Evolutionary conservation across 2,329 filamentous ascomycete genomes (phyloP), one percentile per base, ranked within the genome.

Genomic region (Amylocarpus encephaloides): DNA sequence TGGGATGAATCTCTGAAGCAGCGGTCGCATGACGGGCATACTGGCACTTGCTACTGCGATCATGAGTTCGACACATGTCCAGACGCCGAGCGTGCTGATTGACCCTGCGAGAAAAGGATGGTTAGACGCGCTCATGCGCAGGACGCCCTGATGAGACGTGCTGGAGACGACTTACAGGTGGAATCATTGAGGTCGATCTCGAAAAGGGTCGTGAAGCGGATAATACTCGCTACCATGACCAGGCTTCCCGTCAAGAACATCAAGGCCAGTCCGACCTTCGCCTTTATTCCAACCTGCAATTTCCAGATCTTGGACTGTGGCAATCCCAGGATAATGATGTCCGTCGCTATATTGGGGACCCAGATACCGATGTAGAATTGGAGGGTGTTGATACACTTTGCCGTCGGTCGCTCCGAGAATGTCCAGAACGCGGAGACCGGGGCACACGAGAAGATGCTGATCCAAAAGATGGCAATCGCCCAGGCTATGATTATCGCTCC

Each of bases 401-500:
- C 41, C 3, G 41, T 30, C 11, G 41, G 11, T 22, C 22, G 10
- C 22, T 43, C 22, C 41, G 22, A 16, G 22, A 43, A 43, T 3
- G 50, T 43, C 49, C 52, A 54, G 18, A 34, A 41, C 10, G 19
- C 18, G 5, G 19, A 22, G 4, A 52, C 18, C 2, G 52, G 52
- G 7, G 11, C 32, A 19, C 52, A 54, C 10, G 32, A 32, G 16
- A 54, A 48, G 15, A 51, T 48, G 16, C 15, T 16, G 15, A 49
- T 35, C 32, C 50, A 45, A 19, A 51, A 13, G 9, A 46, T 48
- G 13, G 44, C 43, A 19, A 48, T 43, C 7, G 18, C 29, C 51
- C 48, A 54, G 39, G 33, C 40, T 19, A 51, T 49, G n/a, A 48
- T 43, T 16, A 54, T 35, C 2, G 30, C 35, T 38, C 41, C 41